These are phyloP conservation scores for Sporothrix phasma DNA, from an alignment of 2,329 filamentous ascomycete species.

Conservation along the genomic window DNA sequence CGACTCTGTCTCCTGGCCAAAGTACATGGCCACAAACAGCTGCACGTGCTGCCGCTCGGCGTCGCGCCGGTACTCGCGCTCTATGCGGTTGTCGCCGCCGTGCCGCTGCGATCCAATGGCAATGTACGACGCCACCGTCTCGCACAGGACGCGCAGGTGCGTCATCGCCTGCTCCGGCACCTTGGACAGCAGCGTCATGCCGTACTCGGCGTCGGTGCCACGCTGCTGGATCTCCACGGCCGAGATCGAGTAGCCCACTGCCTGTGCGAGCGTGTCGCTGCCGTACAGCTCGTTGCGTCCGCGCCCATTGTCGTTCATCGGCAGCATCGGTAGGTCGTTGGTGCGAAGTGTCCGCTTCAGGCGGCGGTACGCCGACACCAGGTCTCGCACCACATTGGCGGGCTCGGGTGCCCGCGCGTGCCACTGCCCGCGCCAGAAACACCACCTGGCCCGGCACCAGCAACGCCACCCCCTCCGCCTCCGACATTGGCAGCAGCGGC, in stretches of 20 bases:
- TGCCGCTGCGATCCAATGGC: conserved; percentile 61
- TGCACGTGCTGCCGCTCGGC: conserved; percentile 65
- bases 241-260: conserved; percentile 76
- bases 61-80: conserved; percentile 55
- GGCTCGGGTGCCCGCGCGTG: neutral
- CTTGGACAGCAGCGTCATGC: conserved; percentile 68
- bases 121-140: conserved; percentile 79
- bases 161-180: conserved; percentile 77
- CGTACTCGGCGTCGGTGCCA: conserved; percentile 63
- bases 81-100: conserved; percentile 49
- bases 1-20: conserved; percentile 33
- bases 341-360: conserved; percentile 48
- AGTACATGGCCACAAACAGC: conserved; percentile 56
- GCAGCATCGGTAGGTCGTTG: conserved; percentile 40
- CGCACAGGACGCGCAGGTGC: conserved; percentile 77
- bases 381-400: conserved; percentile 37
- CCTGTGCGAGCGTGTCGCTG: conserved; percentile 51
- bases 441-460: neutral
- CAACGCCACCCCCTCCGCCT: neutral
- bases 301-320: conserved; percentile 24
- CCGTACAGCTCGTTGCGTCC: conserved; percentile 36
- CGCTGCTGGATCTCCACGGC: conserved; percentile 87
- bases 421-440: neutral
- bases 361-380: conserved; percentile 51
- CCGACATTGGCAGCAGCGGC: neutral